Percentiles rank a stretch among this genome's conserved stretches.
Conservation (phyloP, 75 land plant species). For the Sequoiadendron giganteum region DNA sequence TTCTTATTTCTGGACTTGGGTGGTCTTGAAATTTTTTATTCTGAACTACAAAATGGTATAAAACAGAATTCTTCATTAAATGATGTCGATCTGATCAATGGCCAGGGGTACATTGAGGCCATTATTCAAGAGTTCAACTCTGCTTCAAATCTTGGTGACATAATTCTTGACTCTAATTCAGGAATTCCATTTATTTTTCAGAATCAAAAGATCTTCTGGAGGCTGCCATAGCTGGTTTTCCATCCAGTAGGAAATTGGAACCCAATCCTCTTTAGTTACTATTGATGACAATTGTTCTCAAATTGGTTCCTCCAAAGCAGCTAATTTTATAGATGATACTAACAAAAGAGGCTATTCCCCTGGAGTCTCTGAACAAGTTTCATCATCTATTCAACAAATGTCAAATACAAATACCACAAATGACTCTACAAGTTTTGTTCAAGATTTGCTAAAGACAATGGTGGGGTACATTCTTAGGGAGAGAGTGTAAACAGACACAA, state of each 20-base stretch:
- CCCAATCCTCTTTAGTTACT: not conserved
- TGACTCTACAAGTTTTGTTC: constrained; percentile 8
- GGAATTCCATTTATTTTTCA: constrained; percentile 1
- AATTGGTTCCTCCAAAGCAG: not conserved
- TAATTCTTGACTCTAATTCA: not conserved
- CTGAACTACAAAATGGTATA: not conserved
- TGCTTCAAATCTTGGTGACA: not conserved
- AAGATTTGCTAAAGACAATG: constrained; percentile 9
- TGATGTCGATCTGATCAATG: not conserved
- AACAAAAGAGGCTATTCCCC: not conserved
- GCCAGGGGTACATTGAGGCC: not conserved
- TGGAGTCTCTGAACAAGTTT: not conserved
- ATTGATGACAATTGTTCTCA: constrained; percentile 7
- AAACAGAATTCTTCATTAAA: constrained; percentile 4
- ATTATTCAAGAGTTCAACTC: not conserved
- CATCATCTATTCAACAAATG: constrained; percentile 5
- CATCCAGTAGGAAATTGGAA: not conserved
- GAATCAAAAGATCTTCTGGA: constrained; percentile 13
- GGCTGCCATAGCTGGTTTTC: constrained; percentile 14
- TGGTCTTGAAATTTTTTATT: not conserved
- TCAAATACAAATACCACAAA: constrained; percentile 4
- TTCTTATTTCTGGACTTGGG: constrained; percentile 12
- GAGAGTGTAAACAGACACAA: constrained; percentile 11
- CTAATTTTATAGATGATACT: not conserved
- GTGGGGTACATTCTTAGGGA: constrained; percentile 14